A percentile compares a stretch with the other conserved stretches of the same genome.
Conservation (phyloP, 495 filamentous ascomycete species). For the Hamigera avellanea region DNA sequence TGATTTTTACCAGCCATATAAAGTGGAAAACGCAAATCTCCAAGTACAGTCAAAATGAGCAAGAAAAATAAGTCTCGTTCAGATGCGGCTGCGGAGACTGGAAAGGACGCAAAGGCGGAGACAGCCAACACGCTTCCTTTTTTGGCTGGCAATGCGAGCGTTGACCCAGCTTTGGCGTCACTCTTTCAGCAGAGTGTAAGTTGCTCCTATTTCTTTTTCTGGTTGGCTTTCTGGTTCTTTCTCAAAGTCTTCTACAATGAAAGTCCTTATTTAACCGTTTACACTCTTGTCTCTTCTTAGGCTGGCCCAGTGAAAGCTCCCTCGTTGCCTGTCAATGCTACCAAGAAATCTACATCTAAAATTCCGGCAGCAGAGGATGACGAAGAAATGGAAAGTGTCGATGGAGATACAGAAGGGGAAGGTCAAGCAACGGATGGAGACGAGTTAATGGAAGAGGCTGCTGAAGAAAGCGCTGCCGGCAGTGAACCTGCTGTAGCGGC, state of each 20-base stretch:
- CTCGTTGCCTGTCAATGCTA: slow-evolving; percentile 32
- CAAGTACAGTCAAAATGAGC: slow-evolving; percentile 19
- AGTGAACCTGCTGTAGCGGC: slow-evolving; percentile 23
- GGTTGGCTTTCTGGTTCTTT: too few relatives aligned
- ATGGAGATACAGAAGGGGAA: slow-evolving; percentile 18
- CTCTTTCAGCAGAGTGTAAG: slow-evolving; percentile 77
- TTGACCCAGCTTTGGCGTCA: slow-evolving; percentile 67
- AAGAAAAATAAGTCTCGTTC: slow-evolving; percentile 30
- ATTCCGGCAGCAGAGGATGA: slow-evolving; percentile 21
- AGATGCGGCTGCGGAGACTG: slow-evolving; percentile 8
- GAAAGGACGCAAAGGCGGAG: slow-evolving; percentile 3
- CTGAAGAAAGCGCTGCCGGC: slow-evolving; percentile 25
- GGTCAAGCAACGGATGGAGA: slow-evolving; percentile 26
- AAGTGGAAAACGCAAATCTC: background rate
- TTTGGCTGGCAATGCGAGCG: slow-evolving; percentile 25
- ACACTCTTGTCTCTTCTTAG: slow-evolving; percentile 24
- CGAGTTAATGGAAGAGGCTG: slow-evolving; percentile 27
- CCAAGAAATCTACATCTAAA: slow-evolving; percentile 9
- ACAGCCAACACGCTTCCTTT: slow-evolving; percentile 19
- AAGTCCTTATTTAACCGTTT: slow-evolving; percentile 7
- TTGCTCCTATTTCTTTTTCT: slow-evolving; percentile 24
- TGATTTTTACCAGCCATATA: background rate
- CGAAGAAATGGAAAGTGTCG: slow-evolving; percentile 18
- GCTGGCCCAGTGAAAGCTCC: slow-evolving; percentile 56
- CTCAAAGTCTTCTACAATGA: background rate